Evolutionary conservation across 257 asterid genomes (phyloP), one percentile per base, ranked within the genome.

Genomic region (Anisodus acutangulus): DNA sequence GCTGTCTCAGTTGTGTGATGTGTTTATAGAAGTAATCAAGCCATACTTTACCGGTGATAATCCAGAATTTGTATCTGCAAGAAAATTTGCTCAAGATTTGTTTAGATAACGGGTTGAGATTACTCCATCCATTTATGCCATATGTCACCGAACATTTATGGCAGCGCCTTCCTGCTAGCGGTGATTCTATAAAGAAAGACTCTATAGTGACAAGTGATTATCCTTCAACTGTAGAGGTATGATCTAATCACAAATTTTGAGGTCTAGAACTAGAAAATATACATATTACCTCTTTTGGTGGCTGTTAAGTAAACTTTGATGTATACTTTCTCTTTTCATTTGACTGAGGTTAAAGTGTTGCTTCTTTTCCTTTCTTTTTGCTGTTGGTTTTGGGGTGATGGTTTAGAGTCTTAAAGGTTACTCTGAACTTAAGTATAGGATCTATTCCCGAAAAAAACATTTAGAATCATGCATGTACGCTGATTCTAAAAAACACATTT

Each of bases 61-160:
- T 88, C 90, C 93, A 35, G 88, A 88, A 82, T 81, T 72, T 84
- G 88, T 80, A 78, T 89, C 91, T 1, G 91, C 76, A 58, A 92
- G 92, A 89, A 91, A 84, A 88, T 90, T 43, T 86, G 97, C 99
- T 3, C 99, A 92, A 89, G 94, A 93, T 94, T 80, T 94, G 99
- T 83, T 86, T 96, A 88, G 99, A 96, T 79, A 86, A 90, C 82
- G 99, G 99, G 37, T 87, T 96, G 85, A 88, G 95, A 51, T 88
- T 96, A 82, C 98, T 96, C 54, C 99, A 96, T 85, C 99, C 99
- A 16, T 94, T 96, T 79, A 96, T 96, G 99, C 99, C 98, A 47
- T 94, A 86, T 26, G 97, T 96, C 83, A 96, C 99, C 0, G 98
- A 96, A 88, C 98, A 95, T 87, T 85, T 96, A 81, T 96, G 99